These are phyloP conservation scores for Metarhizium humberi DNA, from an alignment of 2,329 filamentous ascomycete genomes.

Conservation along the genomic window DNA sequence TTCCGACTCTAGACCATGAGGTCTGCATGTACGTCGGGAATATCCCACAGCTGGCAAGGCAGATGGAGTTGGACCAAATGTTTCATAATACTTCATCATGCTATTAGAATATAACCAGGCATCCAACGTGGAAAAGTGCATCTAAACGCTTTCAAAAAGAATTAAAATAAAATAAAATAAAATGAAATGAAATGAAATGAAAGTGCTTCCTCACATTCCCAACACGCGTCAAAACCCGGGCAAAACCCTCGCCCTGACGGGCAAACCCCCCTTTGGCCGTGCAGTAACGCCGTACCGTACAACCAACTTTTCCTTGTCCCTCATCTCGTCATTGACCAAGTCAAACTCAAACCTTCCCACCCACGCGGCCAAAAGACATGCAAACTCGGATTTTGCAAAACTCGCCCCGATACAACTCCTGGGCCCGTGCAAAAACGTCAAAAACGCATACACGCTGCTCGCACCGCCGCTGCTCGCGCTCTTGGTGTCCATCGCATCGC, in stretches of 20 bases:
- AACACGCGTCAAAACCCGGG: slow-evolving; percentile 42
- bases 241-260: slow-evolving; percentile 56
- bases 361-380: slow-evolving; percentile 68
- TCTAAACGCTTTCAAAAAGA: neutral
- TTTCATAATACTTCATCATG: neutral
- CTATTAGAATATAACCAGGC: neutral
- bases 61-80: too few relatives aligned
- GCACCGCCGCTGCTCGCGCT: slow-evolving; percentile 58
- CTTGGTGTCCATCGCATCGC: slow-evolving; percentile 12
- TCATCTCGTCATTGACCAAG: slow-evolving; percentile 46
- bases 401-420: slow-evolving; percentile 74
- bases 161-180: neutral
- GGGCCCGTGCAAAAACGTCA: slow-evolving; percentile 82
- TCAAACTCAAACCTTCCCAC: slow-evolving; percentile 65
- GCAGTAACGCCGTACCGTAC: slow-evolving; percentile 65
- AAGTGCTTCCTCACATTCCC: slow-evolving; percentile 1
- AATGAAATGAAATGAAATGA: neutral
- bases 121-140: too few relatives aligned
- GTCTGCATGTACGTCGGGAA: too few relatives aligned
- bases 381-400: slow-evolving; percentile 80
- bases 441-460: slow-evolving; percentile 63
- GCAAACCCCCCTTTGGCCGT: slow-evolving; percentile 62
- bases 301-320: slow-evolving; percentile 56
- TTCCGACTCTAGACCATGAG: too few relatives aligned
- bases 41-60: too few relatives aligned